A percentile compares a stretch with the other conserved stretches of the same genome.
These are phyloP conservation scores for Heliocybe sulcata DNA, from an alignment of 1,284 basidiomycete genomes.

Conservation along the genomic window DNA sequence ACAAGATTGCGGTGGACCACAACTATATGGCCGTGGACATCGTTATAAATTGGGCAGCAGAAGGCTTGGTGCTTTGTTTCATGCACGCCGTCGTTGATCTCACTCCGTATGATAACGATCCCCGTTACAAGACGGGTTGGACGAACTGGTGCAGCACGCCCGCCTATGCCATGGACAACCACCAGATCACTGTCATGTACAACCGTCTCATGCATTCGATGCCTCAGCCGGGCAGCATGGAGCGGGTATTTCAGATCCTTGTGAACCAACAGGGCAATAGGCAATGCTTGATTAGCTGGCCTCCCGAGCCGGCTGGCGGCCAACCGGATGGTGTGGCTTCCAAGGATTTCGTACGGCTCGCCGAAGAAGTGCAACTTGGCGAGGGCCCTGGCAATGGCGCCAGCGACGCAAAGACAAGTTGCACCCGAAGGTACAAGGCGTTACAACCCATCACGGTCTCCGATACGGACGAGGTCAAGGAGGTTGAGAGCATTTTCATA, in stretches of 20 bases:
- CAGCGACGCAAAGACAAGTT: slow-evolving; percentile 74
- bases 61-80: slow-evolving; percentile 90
- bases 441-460: slow-evolving; percentile 58
- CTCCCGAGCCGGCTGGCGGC: slow-evolving; percentile 44
- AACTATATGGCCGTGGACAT: slow-evolving; percentile 89
- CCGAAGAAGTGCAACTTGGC: slow-evolving; percentile 71
- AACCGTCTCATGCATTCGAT: slow-evolving; percentile 46
- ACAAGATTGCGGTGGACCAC: slow-evolving; percentile 65
- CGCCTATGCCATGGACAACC: slow-evolving; percentile 31
- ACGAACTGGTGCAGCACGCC: slow-evolving; percentile 93
- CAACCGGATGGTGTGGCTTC: slow-evolving; percentile 53
- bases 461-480: slow-evolving; percentile 47
- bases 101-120: slow-evolving; percentile 79
- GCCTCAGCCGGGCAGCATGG: slow-evolving; percentile 40
- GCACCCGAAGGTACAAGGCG: slow-evolving; percentile 86
- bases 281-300: slow-evolving; percentile 79
- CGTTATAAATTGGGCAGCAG: slow-evolving; percentile 91
- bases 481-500: slow-evolving; percentile 88
- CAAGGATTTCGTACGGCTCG: slow-evolving; percentile 80
- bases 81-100: slow-evolving; percentile 85
- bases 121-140: slow-evolving; percentile 73
- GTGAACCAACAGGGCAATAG: slow-evolving; percentile 38
- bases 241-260: slow-evolving; percentile 81
- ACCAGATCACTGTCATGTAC: slow-evolving; percentile 54
- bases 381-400: slow-evolving; percentile 24